These are phyloP conservation scores for Salvia miltiorrhiza DNA, from an alignment of 257 asterid species.

Conservation along the genomic window DNA sequence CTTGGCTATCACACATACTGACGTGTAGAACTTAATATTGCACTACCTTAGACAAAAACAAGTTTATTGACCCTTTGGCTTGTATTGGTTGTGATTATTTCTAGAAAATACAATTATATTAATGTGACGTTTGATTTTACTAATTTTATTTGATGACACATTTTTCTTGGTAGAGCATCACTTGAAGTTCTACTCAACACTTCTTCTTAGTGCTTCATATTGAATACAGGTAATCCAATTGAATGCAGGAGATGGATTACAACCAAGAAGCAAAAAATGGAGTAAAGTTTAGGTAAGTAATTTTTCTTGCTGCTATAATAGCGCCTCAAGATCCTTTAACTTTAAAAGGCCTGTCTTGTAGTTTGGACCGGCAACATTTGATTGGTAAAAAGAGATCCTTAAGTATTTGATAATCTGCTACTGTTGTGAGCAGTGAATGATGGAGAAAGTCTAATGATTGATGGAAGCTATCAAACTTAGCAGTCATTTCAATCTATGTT, in stretches of 20 bases:
- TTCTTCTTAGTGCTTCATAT: slow-evolving; percentile 86
- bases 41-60: slow-evolving; percentile 2
- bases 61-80: slow-evolving; percentile 13
- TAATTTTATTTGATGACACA: neutral
- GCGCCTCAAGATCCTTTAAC: slow-evolving; percentile 2
- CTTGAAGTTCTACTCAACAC: slow-evolving; percentile 4
- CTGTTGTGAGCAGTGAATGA: neutral
- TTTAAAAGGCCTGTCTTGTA: too few relatives aligned
- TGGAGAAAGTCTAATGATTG: neutral
- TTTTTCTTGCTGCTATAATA: slow-evolving; percentile 11
- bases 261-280: slow-evolving; percentile 83
- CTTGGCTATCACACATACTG: slow-evolving; percentile 10
- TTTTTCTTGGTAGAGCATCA: slow-evolving; percentile 11
- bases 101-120: neutral
- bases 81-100: neutral
- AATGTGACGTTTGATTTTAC: slow-evolving; percentile 6
- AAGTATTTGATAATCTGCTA: slow-evolving; percentile 2
- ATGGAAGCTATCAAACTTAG: neutral
- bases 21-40: neutral
- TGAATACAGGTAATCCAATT: slow-evolving; percentile 98
- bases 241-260: slow-evolving; percentile 99
- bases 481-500: neutral
- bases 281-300: slow-evolving; percentile 69
- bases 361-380: neutral
- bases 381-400: neutral